Evolutionary conservation across 305 asterid species (phyloP).

Genomic region (Caryopteris hybrid): DNA sequence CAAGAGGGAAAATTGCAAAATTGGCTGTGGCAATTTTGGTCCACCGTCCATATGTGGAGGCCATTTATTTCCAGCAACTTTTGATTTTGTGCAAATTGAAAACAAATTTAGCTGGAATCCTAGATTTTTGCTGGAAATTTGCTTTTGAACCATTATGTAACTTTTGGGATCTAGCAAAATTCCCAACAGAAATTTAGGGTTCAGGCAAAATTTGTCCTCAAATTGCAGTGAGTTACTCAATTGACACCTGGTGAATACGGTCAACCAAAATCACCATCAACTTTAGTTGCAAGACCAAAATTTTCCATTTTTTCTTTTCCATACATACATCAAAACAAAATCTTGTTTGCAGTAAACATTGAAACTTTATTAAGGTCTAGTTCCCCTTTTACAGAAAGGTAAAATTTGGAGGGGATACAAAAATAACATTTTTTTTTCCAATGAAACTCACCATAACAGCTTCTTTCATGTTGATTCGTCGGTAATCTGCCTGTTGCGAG

Average conservation of each 20-base stretch:
- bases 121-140: background rate
- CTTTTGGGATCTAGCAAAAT: background rate
- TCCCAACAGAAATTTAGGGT: background rate
- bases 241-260: background rate
- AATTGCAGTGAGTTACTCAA: background rate
- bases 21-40: background rate
- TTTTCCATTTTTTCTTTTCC: background rate
- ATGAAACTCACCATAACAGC: slow-evolving; percentile 29
- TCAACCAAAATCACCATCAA: background rate
- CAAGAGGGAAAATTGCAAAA: background rate
- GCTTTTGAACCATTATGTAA: no score
- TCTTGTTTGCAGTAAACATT: background rate
- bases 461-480: slow-evolving; percentile 38
- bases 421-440: background rate
- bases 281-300: background rate
- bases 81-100: no score
- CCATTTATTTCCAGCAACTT: background rate
- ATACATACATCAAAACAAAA: background rate
- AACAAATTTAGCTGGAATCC: background rate
- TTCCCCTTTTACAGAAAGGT: background rate
- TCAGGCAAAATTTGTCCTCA: background rate
- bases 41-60: no score
- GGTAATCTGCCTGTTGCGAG: slow-evolving; percentile 36
- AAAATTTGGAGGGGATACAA: background rate
- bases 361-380: background rate